phyloP scores from a whole-genome alignment of 768 basidiomycete species.

The Amanita rubescens region DNA sequence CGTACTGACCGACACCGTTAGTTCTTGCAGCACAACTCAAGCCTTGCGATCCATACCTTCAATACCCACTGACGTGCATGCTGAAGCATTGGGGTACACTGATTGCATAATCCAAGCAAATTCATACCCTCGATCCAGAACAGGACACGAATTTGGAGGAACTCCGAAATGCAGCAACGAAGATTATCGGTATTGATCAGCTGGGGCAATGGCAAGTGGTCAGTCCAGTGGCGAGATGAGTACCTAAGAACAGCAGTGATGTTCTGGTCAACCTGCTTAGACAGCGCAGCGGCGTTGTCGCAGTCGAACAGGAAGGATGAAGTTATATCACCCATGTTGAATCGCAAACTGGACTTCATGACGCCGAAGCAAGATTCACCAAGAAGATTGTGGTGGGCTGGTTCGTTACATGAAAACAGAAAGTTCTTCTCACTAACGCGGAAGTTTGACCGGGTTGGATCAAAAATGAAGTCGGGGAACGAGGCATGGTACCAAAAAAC shows the following conservation, averaged over 20 bases:
- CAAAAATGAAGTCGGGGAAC: no score
- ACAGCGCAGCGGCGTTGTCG: background rate
- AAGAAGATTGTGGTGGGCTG: no score
- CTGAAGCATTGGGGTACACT: background rate
- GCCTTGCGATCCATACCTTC: background rate
- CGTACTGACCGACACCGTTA: background rate
- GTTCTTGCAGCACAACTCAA: background rate
- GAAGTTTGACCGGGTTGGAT: no score
- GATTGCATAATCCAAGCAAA: background rate
- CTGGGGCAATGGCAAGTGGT: background rate
- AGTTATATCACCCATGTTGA: background rate
- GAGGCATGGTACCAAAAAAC: no score
- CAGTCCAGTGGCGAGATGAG: background rate
- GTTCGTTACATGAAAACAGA: no score
- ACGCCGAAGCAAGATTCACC: background rate
- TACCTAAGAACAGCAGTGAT: background rate
- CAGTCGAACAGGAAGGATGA: background rate
- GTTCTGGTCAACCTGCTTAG: background rate
- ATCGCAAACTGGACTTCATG: background rate
- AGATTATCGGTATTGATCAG: background rate
- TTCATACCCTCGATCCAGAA: slow-evolving; percentile 11
- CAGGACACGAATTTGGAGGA: slow-evolving; percentile 4
- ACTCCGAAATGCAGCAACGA: slow-evolving; percentile 4
- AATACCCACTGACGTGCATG: background rate
- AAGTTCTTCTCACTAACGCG: no score